A percentile compares a stretch with the other conserved stretches of the same genome.
These are phyloP conservation scores for Botrytis cinerea DNA, from an alignment of 2,329 filamentous ascomycete genomes.

Conservation along the genomic window DNA sequence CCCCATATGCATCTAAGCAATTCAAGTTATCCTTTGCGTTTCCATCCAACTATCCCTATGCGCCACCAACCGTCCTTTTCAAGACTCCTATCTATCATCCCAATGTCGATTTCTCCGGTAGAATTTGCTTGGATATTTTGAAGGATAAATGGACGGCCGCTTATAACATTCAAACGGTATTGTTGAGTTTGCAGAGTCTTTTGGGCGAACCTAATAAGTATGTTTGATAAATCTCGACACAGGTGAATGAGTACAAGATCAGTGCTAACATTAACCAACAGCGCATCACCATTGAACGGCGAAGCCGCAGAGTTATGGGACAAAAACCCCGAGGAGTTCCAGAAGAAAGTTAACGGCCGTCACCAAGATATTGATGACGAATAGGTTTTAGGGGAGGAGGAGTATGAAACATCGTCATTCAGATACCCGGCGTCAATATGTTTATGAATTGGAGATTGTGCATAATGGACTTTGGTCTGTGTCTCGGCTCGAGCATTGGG, in stretches of 20 bases:
- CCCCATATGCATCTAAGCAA: constrained; percentile 82
- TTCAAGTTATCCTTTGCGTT: constrained; percentile 94
- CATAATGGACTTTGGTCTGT: constrained; percentile 1
- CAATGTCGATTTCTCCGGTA: constrained; percentile 94
- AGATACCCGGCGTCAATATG: constrained; percentile 22
- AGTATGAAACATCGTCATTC: constrained; percentile 15
- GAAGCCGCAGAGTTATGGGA: constrained; percentile 97
- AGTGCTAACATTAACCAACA: constrained; percentile 45
- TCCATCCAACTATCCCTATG: constrained; percentile 90
- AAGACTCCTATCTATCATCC: constrained; percentile 99
- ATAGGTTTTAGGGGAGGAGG: constrained; percentile 10
- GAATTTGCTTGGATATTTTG: constrained; percentile 96
- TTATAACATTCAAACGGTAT: constrained; percentile 92
- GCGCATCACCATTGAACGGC: constrained; percentile 90
- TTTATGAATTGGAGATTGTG: constrained; percentile 23
- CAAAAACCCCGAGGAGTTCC: constrained; percentile 81
- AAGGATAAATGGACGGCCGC: constrained; percentile 99
- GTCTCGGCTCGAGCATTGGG: constrained; percentile 7
- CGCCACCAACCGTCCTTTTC: constrained; percentile 88
- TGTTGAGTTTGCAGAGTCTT: constrained; percentile 91
- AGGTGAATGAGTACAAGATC: background rate
- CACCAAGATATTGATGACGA: constrained; percentile 68
- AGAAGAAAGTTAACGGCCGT: constrained; percentile 67
- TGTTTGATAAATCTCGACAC: constrained; percentile 41
- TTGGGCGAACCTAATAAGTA: constrained; percentile 98